Base-by-base conservation (phyloP, 1,284 basidiomycete genomes). In the Lentinus polychrous region DNA sequence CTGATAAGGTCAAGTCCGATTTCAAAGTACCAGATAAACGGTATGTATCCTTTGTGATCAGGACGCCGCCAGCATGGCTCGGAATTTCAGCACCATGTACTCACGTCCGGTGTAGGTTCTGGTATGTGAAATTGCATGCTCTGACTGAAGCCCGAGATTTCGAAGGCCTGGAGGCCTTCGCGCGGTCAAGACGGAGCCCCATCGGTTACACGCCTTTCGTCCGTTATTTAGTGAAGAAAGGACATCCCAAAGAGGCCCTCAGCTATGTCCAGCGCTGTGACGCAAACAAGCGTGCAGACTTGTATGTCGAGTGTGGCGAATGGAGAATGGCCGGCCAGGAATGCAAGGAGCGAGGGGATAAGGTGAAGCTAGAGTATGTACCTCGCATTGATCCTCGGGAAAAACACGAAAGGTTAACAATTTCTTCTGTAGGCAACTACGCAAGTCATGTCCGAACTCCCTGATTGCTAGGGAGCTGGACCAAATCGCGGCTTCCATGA, bases 141-240 rank as follows among this genome's bases (percentile, higher is more conserved):
- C 67, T 96, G 46, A 85, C 86, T 2, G 72, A 77, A n/a, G 72
- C 78, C 8, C 74, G 81, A 48, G 91, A 95, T 64, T 96, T 93
- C 67, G 86, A 91, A 31, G 83, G 76, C 1, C 73, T 97, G 5
- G 92, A 96, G 48, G 61, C 74, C 0, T 94, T 96, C 62, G 80
- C 91, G 0, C 86, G 83, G 57, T 85, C 83, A 39, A 93, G 84
- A 65, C 82, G 91, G 57, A 92, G 88, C 63, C 94, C 96, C 1
- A 96, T 98, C 52, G 95, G 96, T 2, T 98, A 94, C 60, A 92
- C 95, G 63, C 81, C 89, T 0, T 96, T 95, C 63, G 94, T 96
- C 15, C 82, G 79, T 43, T 82, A 91, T 63, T 73, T 92, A 31
- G 75, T 90, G 17, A 73, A 80, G 44, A 80, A 81, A 46, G 87